Percentiles rank a stretch among this genome's conserved stretches.
These are phyloP conservation scores for Lagenaria siceraria DNA, from an alignment of 306 rosid species.

Conservation along the genomic window DNA sequence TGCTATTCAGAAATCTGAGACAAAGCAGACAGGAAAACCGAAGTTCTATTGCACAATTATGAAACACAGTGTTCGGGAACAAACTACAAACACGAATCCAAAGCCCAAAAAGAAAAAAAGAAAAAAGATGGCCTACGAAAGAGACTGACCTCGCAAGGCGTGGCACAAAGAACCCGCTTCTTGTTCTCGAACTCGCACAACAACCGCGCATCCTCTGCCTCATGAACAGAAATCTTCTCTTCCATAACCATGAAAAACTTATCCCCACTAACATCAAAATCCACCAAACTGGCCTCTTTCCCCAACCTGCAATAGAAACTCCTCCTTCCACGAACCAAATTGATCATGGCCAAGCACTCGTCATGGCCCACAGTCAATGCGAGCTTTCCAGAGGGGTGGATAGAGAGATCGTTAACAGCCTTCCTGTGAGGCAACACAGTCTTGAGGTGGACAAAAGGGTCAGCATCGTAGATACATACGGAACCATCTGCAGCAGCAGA, in stretches of 20 bases:
- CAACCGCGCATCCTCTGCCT: constrained; percentile 71
- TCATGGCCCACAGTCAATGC: constrained; percentile 74
- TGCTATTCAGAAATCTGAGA: not conserved
- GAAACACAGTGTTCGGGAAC: not conserved
- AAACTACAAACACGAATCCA: not conserved
- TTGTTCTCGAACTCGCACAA: constrained; percentile 44
- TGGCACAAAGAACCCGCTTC: constrained; percentile 45
- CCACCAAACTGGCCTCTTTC: constrained; percentile 53
- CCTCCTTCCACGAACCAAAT: constrained; percentile 65
- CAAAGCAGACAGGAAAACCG: not conserved
- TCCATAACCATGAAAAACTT: constrained; percentile 53
- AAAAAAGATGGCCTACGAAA: not conserved
- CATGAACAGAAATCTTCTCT: constrained; percentile 51
- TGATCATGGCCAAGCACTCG: constrained; percentile 65
- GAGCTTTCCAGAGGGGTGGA: constrained; percentile 75
- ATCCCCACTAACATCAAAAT: constrained; percentile 38
- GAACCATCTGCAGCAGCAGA: constrained; percentile 70
- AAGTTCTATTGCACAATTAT: not conserved
- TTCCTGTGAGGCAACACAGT: constrained; percentile 44
- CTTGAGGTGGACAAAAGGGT: constrained; percentile 72
- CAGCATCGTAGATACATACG: constrained; percentile 63
- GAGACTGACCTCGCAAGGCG: constrained; percentile 48
- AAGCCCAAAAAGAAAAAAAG: too few species aligned
- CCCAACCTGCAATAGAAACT: constrained; percentile 63
- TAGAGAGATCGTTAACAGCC: constrained; percentile 53